A percentile compares a stretch with the other conserved stretches of the same genome.
Evolutionary conservation across 352 stramenopile species (phyloP).

Genomic region (Thraustotheca clavata): DNA sequence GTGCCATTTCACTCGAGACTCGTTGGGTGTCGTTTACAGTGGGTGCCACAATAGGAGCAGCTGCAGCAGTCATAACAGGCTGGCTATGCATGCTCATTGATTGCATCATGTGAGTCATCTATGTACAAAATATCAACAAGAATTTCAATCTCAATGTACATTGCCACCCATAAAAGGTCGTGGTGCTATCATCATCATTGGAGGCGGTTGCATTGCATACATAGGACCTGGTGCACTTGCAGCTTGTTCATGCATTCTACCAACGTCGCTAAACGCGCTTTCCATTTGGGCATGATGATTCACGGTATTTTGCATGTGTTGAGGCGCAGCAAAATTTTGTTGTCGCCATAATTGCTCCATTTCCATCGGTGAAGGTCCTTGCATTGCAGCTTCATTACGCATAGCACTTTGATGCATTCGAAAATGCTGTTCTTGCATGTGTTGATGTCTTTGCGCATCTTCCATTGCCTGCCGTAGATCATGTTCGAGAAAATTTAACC

Average conservation of each 20-base stretch:
- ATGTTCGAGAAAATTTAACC: slow-evolving; percentile 28
- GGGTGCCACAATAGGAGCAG: slow-evolving; percentile 19
- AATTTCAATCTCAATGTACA: background rate
- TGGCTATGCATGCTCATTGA: slow-evolving; percentile 23
- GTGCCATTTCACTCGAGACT: slow-evolving; percentile 57
- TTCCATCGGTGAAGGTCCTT: slow-evolving; percentile 4
- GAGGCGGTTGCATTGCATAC: background rate
- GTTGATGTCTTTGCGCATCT: slow-evolving; percentile 46
- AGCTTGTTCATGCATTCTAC: slow-evolving; percentile 26
- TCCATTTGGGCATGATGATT: slow-evolving; percentile 46
- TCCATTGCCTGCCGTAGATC: slow-evolving; percentile 29
- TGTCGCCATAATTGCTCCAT: slow-evolving; percentile 32
- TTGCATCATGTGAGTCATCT: slow-evolving; percentile 13
- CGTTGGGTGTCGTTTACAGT: slow-evolving; percentile 31
- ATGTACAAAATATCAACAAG: background rate
- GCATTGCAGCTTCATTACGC: slow-evolving; percentile 1
- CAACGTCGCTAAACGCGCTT: slow-evolving; percentile 46
- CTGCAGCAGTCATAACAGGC: slow-evolving; percentile 19
- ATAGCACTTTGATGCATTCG: background rate
- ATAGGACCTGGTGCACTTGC: background rate
- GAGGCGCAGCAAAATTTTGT: slow-evolving; percentile 29
- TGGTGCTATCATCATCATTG: slow-evolving; percentile 9
- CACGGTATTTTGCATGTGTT: slow-evolving; percentile 29
- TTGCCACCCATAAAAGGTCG: background rate
- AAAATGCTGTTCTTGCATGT: slow-evolving; percentile 16